These are phyloP conservation scores for Ascochyta viciae-villosae DNA, from an alignment of 2,329 filamentous ascomycete species.

Conservation along the genomic window DNA sequence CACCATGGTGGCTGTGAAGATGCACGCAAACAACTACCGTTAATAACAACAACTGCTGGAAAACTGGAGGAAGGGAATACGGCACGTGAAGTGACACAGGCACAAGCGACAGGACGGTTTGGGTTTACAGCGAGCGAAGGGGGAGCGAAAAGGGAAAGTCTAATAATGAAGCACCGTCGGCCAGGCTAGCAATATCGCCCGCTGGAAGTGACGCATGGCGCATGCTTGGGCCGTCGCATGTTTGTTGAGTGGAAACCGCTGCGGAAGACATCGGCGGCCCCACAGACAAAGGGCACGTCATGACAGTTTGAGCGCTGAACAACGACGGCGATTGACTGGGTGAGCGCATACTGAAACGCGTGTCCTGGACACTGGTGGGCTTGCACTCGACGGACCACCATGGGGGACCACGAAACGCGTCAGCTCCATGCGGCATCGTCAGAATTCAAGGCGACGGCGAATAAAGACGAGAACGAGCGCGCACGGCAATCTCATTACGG, in stretches of 20 bases:
- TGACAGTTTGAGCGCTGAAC: constrained; percentile 4
- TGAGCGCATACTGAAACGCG: constrained; percentile 15
- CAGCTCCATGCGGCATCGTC: constrained; percentile 14
- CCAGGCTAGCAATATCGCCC: constrained; percentile 14
- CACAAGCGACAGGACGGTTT: constrained; percentile 18
- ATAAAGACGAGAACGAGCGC: constrained; percentile 7
- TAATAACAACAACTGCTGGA: constrained; percentile 15
- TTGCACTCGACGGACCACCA: neutral
- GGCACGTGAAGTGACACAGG: neutral
- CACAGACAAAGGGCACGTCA: constrained; percentile 11
- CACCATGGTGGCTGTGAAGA: constrained; percentile 23
- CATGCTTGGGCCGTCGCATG: constrained; percentile 14
- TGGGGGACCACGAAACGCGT: constrained; percentile 13
- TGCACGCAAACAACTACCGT: constrained; percentile 8
- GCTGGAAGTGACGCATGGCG: constrained; percentile 18
- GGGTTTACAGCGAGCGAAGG: constrained; percentile 4
- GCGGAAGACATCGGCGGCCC: constrained; percentile 17
- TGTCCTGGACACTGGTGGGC: constrained; percentile 4
- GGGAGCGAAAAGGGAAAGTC: constrained; percentile 11
- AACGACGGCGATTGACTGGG: constrained; percentile 8
- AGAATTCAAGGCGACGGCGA: constrained; percentile 6
- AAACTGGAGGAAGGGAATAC: neutral
- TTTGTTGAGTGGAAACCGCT: constrained; percentile 13
- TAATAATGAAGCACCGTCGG: constrained; percentile 16
- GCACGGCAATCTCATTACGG: constrained; percentile 13